A percentile compares a stretch with the other conserved stretches of the same genome.
Conservation (phyloP, 2,329 filamentous ascomycete genomes). For the Metarhizium humberi region DNA sequence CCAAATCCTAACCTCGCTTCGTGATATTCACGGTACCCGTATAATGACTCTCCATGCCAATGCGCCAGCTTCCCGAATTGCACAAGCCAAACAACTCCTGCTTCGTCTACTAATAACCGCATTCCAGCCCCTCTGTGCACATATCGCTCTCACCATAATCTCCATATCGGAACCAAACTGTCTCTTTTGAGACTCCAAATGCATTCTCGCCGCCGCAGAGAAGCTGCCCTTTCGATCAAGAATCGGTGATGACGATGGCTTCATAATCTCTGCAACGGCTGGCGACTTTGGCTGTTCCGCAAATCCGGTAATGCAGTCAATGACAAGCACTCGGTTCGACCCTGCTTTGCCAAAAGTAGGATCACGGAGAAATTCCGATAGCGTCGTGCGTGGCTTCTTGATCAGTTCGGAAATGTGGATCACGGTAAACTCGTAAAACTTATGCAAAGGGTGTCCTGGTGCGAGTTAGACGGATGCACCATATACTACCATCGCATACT, state of each 20-base stretch:
- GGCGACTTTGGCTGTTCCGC: slow-evolving; percentile 38
- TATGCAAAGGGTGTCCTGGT: slow-evolving; percentile 53
- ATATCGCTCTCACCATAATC: slow-evolving; percentile 62
- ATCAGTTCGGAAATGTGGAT: slow-evolving; percentile 51
- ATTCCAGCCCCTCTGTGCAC: slow-evolving; percentile 65
- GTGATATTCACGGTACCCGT: slow-evolving; percentile 36
- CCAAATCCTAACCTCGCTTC: background rate
- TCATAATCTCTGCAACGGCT: slow-evolving; percentile 26
- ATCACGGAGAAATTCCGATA: slow-evolving; percentile 36
- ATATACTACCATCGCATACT: background rate
- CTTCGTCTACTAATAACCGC: slow-evolving; percentile 59
- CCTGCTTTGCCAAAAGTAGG: slow-evolving; percentile 22
- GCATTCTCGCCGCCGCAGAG: slow-evolving; percentile 41
- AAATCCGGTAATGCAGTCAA: slow-evolving; percentile 54
- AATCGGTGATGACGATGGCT: slow-evolving; percentile 17
- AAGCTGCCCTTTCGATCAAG: slow-evolving; percentile 27
- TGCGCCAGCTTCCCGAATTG: slow-evolving; percentile 64
- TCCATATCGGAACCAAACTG: slow-evolving; percentile 58
- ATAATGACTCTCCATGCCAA: slow-evolving; percentile 61
- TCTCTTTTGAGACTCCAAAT: slow-evolving; percentile 44
- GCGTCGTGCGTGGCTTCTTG: slow-evolving; percentile 31
- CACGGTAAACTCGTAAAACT: slow-evolving; percentile 50
- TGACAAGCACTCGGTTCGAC: slow-evolving; percentile 39
- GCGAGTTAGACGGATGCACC: slow-evolving; percentile 8
- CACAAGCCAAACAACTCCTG: slow-evolving; percentile 63